A percentile compares a stretch with the other conserved stretches of the same genome.
Evolutionary conservation across 106 monocot genomes (phyloP).

Genomic region (Acanthochlamys bracteata): DNA sequence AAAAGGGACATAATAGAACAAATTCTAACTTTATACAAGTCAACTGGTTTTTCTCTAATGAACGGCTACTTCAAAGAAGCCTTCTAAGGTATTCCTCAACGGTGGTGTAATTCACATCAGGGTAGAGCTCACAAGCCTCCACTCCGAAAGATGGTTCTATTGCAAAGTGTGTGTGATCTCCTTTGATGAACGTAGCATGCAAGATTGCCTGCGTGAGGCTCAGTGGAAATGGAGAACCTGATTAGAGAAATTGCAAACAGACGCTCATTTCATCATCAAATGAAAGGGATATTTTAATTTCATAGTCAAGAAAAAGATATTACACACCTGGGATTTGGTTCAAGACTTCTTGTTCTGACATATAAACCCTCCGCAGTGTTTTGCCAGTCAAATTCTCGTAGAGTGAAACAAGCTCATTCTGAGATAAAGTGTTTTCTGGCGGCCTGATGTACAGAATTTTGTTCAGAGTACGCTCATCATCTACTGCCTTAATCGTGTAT

Average conservation of each 20-base stretch:
- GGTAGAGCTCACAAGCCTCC: neutral
- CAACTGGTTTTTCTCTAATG: too few relatives aligned
- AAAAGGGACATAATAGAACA: too few relatives aligned
- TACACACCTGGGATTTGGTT: constrained; percentile 28
- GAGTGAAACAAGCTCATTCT: constrained; percentile 37
- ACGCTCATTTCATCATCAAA: too few relatives aligned
- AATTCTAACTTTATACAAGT: too few relatives aligned
- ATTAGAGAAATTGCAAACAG: too few relatives aligned
- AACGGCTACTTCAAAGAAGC: too few relatives aligned
- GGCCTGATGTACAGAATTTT: constrained; percentile 49
- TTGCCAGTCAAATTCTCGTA: constrained; percentile 49
- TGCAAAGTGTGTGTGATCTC: neutral
- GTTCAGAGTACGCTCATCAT: constrained; percentile 48
- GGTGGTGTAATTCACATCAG: constrained; percentile 1
- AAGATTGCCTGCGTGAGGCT: neutral
- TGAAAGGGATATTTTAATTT: too few relatives aligned
- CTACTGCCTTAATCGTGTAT: constrained; percentile 39
- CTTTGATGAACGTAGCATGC: neutral
- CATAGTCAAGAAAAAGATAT: too few relatives aligned
- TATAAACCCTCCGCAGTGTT: constrained; percentile 30
- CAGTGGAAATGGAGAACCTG: neutral
- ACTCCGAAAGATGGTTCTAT: constrained; percentile 2
- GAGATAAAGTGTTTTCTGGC: constrained; percentile 21
- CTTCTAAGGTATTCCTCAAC: constrained; percentile 29
- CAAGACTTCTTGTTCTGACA: constrained; percentile 33